Evolutionary conservation across 108 stramenopile genomes (phyloP).

Genomic region (Nannochloropsis gaditana): DNA sequence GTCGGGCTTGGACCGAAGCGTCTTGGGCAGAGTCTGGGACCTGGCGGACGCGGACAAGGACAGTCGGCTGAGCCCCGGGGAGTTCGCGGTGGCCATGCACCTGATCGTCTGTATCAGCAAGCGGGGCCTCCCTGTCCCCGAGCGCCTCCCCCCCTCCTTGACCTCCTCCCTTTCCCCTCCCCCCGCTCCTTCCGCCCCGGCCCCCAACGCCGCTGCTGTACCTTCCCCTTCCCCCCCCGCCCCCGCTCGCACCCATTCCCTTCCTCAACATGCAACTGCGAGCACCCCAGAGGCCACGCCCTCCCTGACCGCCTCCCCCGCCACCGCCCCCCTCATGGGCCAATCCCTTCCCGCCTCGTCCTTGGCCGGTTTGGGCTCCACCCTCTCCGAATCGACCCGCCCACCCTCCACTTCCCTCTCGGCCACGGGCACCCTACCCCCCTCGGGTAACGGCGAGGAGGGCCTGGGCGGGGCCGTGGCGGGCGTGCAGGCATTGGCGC

Average conservation of each 20-base stretch:
- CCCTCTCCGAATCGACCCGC: not conserved
- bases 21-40: constrained; percentile 69
- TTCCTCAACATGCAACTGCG: not conserved
- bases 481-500: not conserved
- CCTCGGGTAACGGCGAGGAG: not conserved
- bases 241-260: not conserved
- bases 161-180: not conserved
- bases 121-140: constrained; percentile 46
- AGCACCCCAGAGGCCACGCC: not conserved
- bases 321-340: not conserved
- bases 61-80: constrained; percentile 71
- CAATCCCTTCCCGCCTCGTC: not conserved
- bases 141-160: constrained; percentile 41
- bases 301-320: not conserved
- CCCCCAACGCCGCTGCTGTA: not conserved
- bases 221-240: not conserved
- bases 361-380: not conserved
- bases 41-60: constrained; percentile 76
- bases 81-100: constrained; percentile 92
- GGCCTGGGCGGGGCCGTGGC: not conserved
- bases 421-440: not conserved
- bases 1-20: constrained; percentile 56
- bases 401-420: not conserved
- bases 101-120: constrained; percentile 79
- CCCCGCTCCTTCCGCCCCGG: not conserved